phyloP scores from a whole-genome alignment of 2,329 filamentous ascomycete species.

The Chlorencoelia australis region DNA sequence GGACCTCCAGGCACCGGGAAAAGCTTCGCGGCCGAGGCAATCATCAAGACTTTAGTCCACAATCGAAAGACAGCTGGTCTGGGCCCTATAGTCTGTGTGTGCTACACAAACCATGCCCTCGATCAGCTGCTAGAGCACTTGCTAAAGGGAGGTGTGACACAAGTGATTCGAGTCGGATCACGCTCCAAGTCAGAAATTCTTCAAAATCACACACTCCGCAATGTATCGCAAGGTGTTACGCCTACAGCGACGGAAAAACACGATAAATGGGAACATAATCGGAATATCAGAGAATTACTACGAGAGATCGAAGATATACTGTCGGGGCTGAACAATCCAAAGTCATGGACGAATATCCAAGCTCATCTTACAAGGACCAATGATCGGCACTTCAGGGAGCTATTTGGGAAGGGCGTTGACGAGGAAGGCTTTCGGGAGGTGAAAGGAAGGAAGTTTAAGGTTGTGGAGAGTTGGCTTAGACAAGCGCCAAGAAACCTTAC shows the following conservation, averaged over 20 bases:
- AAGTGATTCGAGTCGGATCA: constrained; percentile 40
- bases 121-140: constrained; percentile 26
- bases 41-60: constrained; percentile 45
- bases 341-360: constrained; percentile 16
- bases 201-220: constrained; percentile 17
- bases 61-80: constrained; percentile 32
- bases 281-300: constrained; percentile 12
- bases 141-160: constrained; percentile 26
- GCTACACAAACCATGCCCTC: constrained; percentile 27
- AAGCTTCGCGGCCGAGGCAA: constrained; percentile 45
- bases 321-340: constrained; percentile 15
- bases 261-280: constrained; percentile 16
- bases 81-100: constrained; percentile 41
- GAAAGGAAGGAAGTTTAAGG: constrained; percentile 13
- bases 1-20: constrained; percentile 65
- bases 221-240: constrained; percentile 11
- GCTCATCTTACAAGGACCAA: constrained; percentile 13
- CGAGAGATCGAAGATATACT: constrained; percentile 15
- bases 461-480: constrained; percentile 17
- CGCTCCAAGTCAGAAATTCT: constrained; percentile 17
- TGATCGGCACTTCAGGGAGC: constrained; percentile 11
- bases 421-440: constrained; percentile 15
- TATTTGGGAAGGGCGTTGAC: constrained; percentile 15
- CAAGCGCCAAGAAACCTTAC: constrained; percentile 14
- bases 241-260: constrained; percentile 17